Evolutionary conservation across 2,329 filamentous ascomycete genomes (phyloP).

Genomic region (Aspergillus intermedius): DNA sequence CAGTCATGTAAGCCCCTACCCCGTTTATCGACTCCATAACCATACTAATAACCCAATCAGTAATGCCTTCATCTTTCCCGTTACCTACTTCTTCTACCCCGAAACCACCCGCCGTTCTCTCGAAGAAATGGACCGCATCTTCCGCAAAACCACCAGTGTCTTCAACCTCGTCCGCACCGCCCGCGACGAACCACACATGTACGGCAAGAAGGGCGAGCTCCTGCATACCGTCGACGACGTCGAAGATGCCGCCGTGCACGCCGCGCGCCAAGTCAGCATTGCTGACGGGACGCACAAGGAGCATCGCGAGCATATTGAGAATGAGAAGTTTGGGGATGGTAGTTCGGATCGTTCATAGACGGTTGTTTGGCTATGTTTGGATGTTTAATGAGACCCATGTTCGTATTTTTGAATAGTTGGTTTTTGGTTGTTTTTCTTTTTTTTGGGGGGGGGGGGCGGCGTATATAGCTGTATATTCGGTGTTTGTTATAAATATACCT

Average conservation of each 20-base stretch:
- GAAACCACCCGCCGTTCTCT: slow-evolving; percentile 55
- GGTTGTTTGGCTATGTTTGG: neutral
- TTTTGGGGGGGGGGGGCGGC: too few species aligned
- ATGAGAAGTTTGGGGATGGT: slow-evolving; percentile 8
- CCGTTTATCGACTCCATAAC: neutral
- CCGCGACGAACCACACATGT: slow-evolving; percentile 47
- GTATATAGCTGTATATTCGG: neutral
- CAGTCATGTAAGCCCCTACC: slow-evolving; percentile 40
- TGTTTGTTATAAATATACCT: too few species aligned
- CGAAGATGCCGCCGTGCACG: slow-evolving; percentile 34
- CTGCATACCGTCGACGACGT: slow-evolving; percentile 47
- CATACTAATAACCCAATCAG: slow-evolving; percentile 19
- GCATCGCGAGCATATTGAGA: slow-evolving; percentile 2
- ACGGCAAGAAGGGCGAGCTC: slow-evolving; percentile 53
- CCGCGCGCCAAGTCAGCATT: slow-evolving; percentile 25
- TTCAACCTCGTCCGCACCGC: slow-evolving; percentile 48
- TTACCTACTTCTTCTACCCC: slow-evolving; percentile 56
- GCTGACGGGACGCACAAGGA: slow-evolving; percentile 12
- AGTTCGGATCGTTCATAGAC: neutral
- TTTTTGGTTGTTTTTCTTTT: neutral
- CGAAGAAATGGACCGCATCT: slow-evolving; percentile 65
- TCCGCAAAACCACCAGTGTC: slow-evolving; percentile 48
- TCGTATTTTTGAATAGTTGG: neutral
- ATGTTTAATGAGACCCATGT: neutral
- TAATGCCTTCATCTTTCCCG: slow-evolving; percentile 51